Base-by-base conservation (phyloP, 2,329 filamentous ascomycete species). In the Penicillium corylophilum region DNA sequence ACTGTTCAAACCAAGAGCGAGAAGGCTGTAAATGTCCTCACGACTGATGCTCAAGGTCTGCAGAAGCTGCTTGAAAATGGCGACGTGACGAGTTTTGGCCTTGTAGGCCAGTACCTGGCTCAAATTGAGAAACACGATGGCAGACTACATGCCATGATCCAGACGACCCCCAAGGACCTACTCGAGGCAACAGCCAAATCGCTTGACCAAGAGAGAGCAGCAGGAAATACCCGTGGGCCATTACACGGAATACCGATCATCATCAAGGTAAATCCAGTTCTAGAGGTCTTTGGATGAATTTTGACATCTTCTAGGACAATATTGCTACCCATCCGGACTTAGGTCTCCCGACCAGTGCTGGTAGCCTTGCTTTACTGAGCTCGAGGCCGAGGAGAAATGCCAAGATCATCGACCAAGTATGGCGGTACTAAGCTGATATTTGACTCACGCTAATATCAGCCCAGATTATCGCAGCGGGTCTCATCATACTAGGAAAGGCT, bases 171-270 rank as follows among this genome's bases (percentile, higher is more conserved):
- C 5, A 36, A 18, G 7, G 35, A 39, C 35, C 22, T 46, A 12
- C 33, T 55, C 2, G 41, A 55, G 20, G 39, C 50, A 20, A 44
- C 7, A 43, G 67, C 66, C 4, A 46, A 41, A 42, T 36, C 35
- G 7, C 54, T 66, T 15, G 67, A 69, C 43, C 43, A 59, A 23
- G 64, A 69, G 53, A 48, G 66, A 40, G 50, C 48, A 13, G 44
- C 50, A n/a, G 65, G 61, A 12, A 62, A 56, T n/a, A 33, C 58
- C 10, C 59, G 62, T 20, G 62, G 69, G 6, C 55, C 59, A 15
- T 59, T 72, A 1, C 67, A 72, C 57, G 68, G 68, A 1, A 64
- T 71, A n/a, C 67, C 69, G 2, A 60, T 72, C 23, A 51, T 71
- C 6, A 54, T 72, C 44, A 71, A 72, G 59, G 64, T 62, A 36